Base-by-base conservation (phyloP, 1,139 yeast species). In the Nadsonia commutata region DNA sequence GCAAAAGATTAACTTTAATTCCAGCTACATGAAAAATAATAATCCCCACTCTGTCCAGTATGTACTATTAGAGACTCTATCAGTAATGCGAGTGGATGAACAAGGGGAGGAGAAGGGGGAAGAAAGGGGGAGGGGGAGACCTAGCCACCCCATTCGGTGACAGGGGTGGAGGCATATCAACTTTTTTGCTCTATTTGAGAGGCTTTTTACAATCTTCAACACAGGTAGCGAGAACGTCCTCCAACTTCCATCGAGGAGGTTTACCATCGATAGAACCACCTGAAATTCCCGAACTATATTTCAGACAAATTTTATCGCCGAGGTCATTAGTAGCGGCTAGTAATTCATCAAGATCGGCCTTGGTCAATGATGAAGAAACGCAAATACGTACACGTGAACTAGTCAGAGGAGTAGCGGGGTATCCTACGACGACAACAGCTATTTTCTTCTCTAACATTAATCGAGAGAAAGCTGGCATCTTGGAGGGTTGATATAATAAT, bases 391-490 rank as follows among this genome's bases (percentile, higher is more conserved):
- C 88, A 65, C 98, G 77, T 9, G 95, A 84, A 43, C 88, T 76
- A 33, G 84, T 79, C 51, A 90, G 71, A 23, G 96, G 95, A 1
- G 98, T 88, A 1, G 98, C 98, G 8, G 99, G 99, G 59, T 90
- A 90, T 22, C 97, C 95, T 40, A 88, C 97, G 53, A 90, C 80
- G 39, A 93, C 99, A 43, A 90, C 90, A 4, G 98, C 98, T 49
- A 90, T 79, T 45, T 82, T 82, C 63, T 76, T 68, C 46, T 74
- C 77, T 53, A 82, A 74, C 71, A 90, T 72, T 72, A 76, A 72
- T 60, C 95, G 75, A 38, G 95, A 81, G 49, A 86, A 74, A 0
- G 93, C 88, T 16, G 95, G 93, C 95, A 90, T 85, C 62, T 86
- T 88, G 27, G 93, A 78, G 31, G 98, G 98, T 45, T 85, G 77